These are phyloP conservation scores for Sherardia arvensis DNA, from an alignment of 257 asterid genomes.

Conservation along the genomic window DNA sequence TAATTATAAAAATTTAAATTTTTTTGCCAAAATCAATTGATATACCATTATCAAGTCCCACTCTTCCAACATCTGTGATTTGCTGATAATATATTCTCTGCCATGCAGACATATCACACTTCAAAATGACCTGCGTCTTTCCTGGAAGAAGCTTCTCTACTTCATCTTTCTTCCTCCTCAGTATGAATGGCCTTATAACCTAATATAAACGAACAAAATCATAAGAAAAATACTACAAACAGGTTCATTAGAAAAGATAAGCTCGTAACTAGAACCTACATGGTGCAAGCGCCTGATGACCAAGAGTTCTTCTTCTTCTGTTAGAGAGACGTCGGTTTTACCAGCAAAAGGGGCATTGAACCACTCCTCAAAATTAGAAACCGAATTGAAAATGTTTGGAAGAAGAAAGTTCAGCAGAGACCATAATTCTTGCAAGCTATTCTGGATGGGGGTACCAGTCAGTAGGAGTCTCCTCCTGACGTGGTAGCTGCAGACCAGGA, in stretches of 20 bases:
- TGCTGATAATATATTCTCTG: constrained; percentile 87
- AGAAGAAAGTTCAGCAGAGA: constrained; percentile 96
- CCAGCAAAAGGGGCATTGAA: constrained; percentile 96
- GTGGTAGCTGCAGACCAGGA: constrained; percentile 48
- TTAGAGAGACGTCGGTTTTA: constrained; percentile 67
- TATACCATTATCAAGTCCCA: constrained; percentile 69
- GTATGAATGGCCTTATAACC: constrained; percentile 95
- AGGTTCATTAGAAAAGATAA: constrained; percentile 9
- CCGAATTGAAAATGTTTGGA: constrained; percentile 86
- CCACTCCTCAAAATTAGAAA: constrained; percentile 92
- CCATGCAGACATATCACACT: constrained; percentile 98
- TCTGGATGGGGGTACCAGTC: constrained; percentile 99
- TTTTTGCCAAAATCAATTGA: too few species aligned
- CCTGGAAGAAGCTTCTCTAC: constrained; percentile 93
- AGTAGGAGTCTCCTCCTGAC: constrained; percentile 86
- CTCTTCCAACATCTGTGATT: constrained; percentile 89
- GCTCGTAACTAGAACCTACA: constrained; percentile 30
- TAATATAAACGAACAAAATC: constrained; percentile 14
- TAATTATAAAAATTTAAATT: too few species aligned
- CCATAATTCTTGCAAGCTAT: constrained; percentile 95
- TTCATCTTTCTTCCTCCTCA: constrained; percentile 96
- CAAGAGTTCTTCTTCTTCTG: constrained; percentile 89
- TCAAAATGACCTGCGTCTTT: constrained; percentile 86
- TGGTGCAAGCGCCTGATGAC: constrained; percentile 95
- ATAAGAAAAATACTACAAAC: neutral